A percentile compares a stretch with the other conserved stretches of the same genome.
phyloP scores from a whole-genome alignment of 805 yeast genomes.

The Ogataea minuta region DNA sequence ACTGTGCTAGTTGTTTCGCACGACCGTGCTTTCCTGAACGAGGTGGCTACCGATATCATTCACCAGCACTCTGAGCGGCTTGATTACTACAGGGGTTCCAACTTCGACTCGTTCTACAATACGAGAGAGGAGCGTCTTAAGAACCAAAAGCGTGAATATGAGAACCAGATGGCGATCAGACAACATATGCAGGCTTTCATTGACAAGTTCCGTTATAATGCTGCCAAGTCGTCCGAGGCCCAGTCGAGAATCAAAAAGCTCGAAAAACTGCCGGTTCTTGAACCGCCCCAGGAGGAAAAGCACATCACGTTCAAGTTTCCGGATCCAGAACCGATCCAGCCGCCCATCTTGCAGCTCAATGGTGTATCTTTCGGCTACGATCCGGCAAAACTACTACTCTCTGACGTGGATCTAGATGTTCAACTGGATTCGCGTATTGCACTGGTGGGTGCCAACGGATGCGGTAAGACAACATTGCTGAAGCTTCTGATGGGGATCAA shows the following conservation, averaged over 20 bases:
- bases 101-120: slow-evolving; percentile 88
- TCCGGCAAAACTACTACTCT: slow-evolving; percentile 60
- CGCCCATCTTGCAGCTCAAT: slow-evolving; percentile 88
- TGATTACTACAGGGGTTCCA: slow-evolving; percentile 91
- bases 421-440: slow-evolving; percentile 95
- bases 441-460: slow-evolving; percentile 97
- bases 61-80: slow-evolving; percentile 97
- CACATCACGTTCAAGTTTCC: slow-evolving; percentile 86
- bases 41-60: slow-evolving; percentile 96
- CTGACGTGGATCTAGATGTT: slow-evolving; percentile 82
- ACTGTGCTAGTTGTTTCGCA: slow-evolving; percentile 96
- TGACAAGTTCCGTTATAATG: slow-evolving; percentile 95
- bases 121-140: slow-evolving; percentile 95
- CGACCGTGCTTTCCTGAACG: slow-evolving; percentile 95
- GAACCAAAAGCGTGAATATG: slow-evolving; percentile 92
- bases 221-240: slow-evolving; percentile 96
- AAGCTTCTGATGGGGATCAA: slow-evolving; percentile 80
- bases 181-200: slow-evolving; percentile 91
- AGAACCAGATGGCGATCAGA: slow-evolving; percentile 94
- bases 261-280: slow-evolving; percentile 89
- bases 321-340: slow-evolving; percentile 88
- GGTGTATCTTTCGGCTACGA: slow-evolving; percentile 84
- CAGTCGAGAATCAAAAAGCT: slow-evolving; percentile 96
- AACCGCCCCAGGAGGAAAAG: slow-evolving; percentile 92
- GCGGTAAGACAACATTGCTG: slow-evolving; percentile 95